Conservation (phyloP, 805 yeast species). For the Sugiyamaella valdiviana region DNA sequence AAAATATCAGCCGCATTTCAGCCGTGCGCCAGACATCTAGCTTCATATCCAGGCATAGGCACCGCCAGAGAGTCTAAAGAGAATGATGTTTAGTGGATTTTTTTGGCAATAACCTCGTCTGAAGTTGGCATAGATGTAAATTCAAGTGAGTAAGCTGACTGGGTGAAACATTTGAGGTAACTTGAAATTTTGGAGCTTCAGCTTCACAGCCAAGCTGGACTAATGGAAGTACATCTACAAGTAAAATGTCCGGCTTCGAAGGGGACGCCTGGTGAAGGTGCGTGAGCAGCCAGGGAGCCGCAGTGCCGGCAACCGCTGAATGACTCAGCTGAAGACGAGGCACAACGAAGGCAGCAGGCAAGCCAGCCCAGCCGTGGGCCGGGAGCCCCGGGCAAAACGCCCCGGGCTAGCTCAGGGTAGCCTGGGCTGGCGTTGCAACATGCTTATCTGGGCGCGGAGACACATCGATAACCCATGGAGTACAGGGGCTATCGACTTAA, state of each 20-base stretch:
- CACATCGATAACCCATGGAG: slow-evolving; percentile 17
- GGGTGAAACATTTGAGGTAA: too few relatives aligned
- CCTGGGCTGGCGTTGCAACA: background rate
- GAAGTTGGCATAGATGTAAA: too few relatives aligned
- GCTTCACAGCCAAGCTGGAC: too few relatives aligned
- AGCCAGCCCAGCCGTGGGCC: background rate
- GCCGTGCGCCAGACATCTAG: background rate
- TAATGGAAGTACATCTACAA: too few relatives aligned
- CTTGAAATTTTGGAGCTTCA: too few relatives aligned
- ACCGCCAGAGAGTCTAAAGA: too few relatives aligned
- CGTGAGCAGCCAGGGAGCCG: background rate
- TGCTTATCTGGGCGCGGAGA: slow-evolving; percentile 21
- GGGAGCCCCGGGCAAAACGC: background rate
- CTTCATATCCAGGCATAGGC: too few relatives aligned
- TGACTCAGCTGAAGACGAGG: background rate
- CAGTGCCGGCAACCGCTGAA: background rate
- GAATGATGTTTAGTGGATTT: too few relatives aligned
- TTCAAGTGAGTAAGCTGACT: too few relatives aligned
- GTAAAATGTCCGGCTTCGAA: background rate
- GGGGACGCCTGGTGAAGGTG: background rate
- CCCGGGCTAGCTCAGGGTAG: background rate
- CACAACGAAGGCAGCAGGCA: background rate
- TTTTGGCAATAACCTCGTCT: too few relatives aligned
- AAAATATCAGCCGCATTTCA: slow-evolving; percentile 4
- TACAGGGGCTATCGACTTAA: slow-evolving; percentile 5